Evolutionary conservation across 768 basidiomycete species (phyloP).

Genomic region (Boletus vermiculosoides): DNA sequence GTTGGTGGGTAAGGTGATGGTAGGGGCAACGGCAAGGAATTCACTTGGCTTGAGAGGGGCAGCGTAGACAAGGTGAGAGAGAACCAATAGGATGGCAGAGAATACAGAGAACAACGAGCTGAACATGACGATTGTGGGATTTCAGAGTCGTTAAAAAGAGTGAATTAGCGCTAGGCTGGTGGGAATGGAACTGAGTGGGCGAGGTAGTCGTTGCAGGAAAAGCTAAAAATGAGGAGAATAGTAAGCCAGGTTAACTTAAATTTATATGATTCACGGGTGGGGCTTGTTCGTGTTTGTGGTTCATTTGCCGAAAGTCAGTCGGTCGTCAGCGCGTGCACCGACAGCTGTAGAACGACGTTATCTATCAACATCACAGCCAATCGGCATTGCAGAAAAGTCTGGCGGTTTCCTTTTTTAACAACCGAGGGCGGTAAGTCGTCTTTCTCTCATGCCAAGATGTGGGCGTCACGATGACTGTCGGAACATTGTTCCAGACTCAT

Average conservation of each 20-base stretch:
- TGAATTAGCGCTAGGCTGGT: constrained; percentile 13
- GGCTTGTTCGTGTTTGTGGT: constrained; percentile 26
- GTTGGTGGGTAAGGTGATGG: constrained; percentile 39
- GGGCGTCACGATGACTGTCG: not conserved
- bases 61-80: constrained; percentile 28
- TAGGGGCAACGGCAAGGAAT: constrained; percentile 41
- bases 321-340: not conserved
- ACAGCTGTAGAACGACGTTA: too few relatives aligned
- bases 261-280: constrained; percentile 19
- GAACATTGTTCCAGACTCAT: too few relatives aligned
- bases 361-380: too few relatives aligned
- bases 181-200: not conserved
- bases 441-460: too few relatives aligned
- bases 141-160: constrained; percentile 20
- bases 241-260: constrained; percentile 8
- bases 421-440: too few relatives aligned
- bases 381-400: too few relatives aligned
- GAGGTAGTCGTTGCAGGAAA: not conserved
- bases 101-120: constrained; percentile 24
- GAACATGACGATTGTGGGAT: constrained; percentile 20
- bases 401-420: too few relatives aligned
- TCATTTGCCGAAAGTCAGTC: constrained; percentile 6
- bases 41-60: constrained; percentile 30
- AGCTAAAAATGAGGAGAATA: not conserved
- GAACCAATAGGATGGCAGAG: constrained; percentile 32